phyloP scores from a whole-genome alignment of 139 green algal genomes.

The Diplosphaera chodatii region DNA sequence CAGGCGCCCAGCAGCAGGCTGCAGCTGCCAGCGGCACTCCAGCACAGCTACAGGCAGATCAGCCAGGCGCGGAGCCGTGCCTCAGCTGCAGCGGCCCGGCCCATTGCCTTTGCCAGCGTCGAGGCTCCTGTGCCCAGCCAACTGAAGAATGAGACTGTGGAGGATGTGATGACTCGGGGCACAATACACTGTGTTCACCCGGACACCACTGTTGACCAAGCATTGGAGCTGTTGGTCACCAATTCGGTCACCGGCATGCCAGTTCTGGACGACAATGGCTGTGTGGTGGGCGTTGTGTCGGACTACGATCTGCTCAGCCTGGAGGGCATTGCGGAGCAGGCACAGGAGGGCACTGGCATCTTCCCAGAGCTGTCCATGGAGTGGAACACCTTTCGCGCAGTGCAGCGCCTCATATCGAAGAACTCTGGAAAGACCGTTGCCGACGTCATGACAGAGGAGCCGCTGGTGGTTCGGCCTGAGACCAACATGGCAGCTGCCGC shows the following conservation, averaged over 20 bases:
- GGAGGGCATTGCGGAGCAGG: slow-evolving; percentile 46
- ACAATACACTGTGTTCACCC: slow-evolving; percentile 21
- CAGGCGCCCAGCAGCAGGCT: neutral
- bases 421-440: slow-evolving; percentile 55
- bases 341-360: slow-evolving; percentile 33
- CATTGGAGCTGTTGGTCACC: slow-evolving; percentile 47
- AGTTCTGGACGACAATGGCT: slow-evolving; percentile 37
- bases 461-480: slow-evolving; percentile 47
- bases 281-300: slow-evolving; percentile 66
- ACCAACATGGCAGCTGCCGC: slow-evolving; percentile 66
- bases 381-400: slow-evolving; percentile 59
- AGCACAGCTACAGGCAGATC: neutral
- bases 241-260: slow-evolving; percentile 55
- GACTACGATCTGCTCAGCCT: slow-evolving; percentile 79
- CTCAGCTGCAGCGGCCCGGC: neutral
- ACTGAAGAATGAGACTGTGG: slow-evolving; percentile 17
- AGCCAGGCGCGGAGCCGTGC: neutral
- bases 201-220: slow-evolving; percentile 51
- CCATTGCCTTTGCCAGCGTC: neutral
- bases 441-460: slow-evolving; percentile 71
- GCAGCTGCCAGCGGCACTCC: neutral
- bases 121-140: neutral
- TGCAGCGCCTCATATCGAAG: slow-evolving; percentile 60
- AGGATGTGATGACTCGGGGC: slow-evolving; percentile 48
- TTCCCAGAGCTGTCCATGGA: slow-evolving; percentile 48